Percentiles rank a stretch among this genome's conserved stretches.
phyloP scores from a whole-genome alignment of 768 basidiomycete genomes.

The Lentinula sp. region DNA sequence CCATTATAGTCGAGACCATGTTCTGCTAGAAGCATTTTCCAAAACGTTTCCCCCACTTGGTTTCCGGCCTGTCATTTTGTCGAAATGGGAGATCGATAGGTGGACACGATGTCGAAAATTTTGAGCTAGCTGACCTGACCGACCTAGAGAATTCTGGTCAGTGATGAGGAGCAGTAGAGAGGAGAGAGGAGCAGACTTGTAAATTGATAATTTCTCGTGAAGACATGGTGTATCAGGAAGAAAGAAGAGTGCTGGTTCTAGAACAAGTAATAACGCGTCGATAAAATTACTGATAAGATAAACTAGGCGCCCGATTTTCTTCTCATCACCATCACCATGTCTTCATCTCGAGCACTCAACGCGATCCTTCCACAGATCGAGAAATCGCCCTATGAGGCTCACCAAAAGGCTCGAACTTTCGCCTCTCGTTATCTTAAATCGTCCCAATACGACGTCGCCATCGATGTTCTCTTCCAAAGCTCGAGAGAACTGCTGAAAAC shows the following conservation, averaged over 20 bases:
- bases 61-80: conserved; percentile 52
- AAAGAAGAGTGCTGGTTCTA: background rate
- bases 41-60: conserved; percentile 82
- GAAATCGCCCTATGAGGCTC: conserved; percentile 83
- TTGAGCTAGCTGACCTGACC: conserved; percentile 56
- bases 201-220: conserved; percentile 79
- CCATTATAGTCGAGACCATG: conserved; percentile 75
- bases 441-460: conserved; percentile 76
- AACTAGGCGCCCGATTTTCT: background rate
- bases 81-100: background rate
- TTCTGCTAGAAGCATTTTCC: conserved; percentile 82
- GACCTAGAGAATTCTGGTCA: conserved; percentile 32
- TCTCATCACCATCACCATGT: conserved; percentile 3
- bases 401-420: conserved; percentile 95
- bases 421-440: conserved; percentile 84
- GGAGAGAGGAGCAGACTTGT: conserved; percentile 41
- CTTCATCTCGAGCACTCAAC: conserved; percentile 63
- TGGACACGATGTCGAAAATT: conserved; percentile 8
- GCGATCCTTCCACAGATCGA: conserved; percentile 72
- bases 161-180: conserved; percentile 1
- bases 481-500: conserved; percentile 84
- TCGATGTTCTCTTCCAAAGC: conserved; percentile 89
- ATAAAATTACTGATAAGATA: background rate
- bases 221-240: conserved; percentile 28
- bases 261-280: background rate